Base-by-base conservation (phyloP, 495 filamentous ascomycete species). In the Penicillium desertorum region DNA sequence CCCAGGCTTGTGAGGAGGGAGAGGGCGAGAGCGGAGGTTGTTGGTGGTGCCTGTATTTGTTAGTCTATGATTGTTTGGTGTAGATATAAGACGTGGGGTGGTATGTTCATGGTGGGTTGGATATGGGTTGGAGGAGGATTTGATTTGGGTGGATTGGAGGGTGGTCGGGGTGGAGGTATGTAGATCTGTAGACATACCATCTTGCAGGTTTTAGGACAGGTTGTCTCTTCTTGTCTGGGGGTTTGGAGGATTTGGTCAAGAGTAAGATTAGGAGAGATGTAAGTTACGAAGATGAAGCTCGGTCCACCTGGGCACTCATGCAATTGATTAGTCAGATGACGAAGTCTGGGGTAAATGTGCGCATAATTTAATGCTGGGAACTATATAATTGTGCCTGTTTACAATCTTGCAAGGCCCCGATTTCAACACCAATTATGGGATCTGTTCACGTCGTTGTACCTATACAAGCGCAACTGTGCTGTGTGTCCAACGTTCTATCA, bases 1-100 rank as follows among this genome's bases (percentile, higher is more conserved):
- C 94, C 94, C 43, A 87, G 77, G 48, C 91, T 91, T 58, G 91
- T 96, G 29, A 98, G 80, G 62, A 83, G 79, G 51, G 87, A 88
- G 71, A 98, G 87, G 63, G 88, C 62, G 71, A 86, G 87, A 49
- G 93, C 90, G 57, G 77, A 71, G 62, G 64, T 73, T 58, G 58
- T 65, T 56, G 65, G 60, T 58, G 57, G 36, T 11, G 55, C n/a
- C 32, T 49, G 22, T 42, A 20, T 30, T 57, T 14, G 51, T 62
- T 59, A 47, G 36, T 55, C 48, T 10, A 37, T 29, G 19, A 22
- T 17, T 32, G 10, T 42, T 57, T 34, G 29, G 34, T 5, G 5
- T 8, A n/a, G 6, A 39, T n/a, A 22, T 17, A 42, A 16, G 37
- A n/a, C 36, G 34, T 16, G 10, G n/a, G 16, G 11, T 37, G 50